Evolutionary conservation across 2,329 filamentous ascomycete species (phyloP), one percentile per base, ranked within the genome.

Genomic region (Cladosporium sp.): DNA sequence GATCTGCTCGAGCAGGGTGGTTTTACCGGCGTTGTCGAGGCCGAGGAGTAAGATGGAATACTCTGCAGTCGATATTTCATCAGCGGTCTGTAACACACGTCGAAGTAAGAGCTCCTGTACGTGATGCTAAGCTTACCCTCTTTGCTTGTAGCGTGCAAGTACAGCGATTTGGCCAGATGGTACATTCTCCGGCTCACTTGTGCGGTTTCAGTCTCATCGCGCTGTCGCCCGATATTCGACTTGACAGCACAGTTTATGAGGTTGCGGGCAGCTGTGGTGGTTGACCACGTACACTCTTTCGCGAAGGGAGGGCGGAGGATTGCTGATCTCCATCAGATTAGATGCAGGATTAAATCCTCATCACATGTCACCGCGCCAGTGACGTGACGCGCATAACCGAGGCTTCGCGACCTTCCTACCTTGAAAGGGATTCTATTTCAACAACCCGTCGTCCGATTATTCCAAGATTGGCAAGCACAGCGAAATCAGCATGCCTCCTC

Each of bases 1-100:
- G 71, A 97, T 89, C 71, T 96, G 91, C 68, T 95, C 89, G 72
- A 96, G 90, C 68, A 97, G 91, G 22, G 93, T 97, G 38, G 93
- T 97, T 78, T 97, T 97, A 71, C 93, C 93, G 56, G 93, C 93
- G 69, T 97, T 97, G 77, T 97, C 93, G 67, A 97, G 87, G 58
- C 93, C 93, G 64, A 97, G 87, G 61, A 97, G 86, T 67, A 97
- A 89, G 66, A 96, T 89, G 18, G 92, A 96, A 78, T 96, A 97
- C 76, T 97, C 92, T 93, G 66, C 10, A 4, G 11, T 9, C 13
- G 5, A 10, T 18, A 1, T 16, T 9, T 34, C 48, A 46, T 48
- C n/a, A 49, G 45, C 19, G 11, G 28, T 43, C 11, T 49, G 46
- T 19, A 19, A 10, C 22, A 28, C 7, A 28, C 5, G 22, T 5